These are phyloP conservation scores for Mortierella alpina DNA, from an alignment of 192 early-diverging fungal species.

Conservation along the genomic window DNA sequence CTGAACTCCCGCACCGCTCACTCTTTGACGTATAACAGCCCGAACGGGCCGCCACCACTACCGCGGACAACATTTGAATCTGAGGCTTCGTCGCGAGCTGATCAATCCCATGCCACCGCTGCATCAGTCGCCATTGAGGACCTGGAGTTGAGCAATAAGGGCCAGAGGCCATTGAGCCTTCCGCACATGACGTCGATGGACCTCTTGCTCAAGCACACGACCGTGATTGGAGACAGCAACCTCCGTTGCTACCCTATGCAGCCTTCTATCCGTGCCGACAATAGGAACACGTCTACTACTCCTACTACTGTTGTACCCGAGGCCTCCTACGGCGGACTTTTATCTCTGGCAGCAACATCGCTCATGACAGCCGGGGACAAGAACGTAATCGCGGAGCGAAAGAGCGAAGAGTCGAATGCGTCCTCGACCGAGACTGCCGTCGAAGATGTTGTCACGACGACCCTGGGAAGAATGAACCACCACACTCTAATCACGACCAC, in stretches of 20 bases:
- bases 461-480: not conserved
- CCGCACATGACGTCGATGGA: slow-evolving; percentile 51
- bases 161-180: slow-evolving; percentile 9
- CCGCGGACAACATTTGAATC: too few species aligned
- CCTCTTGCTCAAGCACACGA: slow-evolving; percentile 32
- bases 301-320: not conserved
- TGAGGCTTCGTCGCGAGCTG: too few species aligned
- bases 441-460: too few species aligned
- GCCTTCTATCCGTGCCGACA: not conserved
- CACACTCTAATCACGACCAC: not conserved
- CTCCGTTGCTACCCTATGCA: slow-evolving; percentile 36
- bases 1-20: too few species aligned
- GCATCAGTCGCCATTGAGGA: too few species aligned
- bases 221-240: slow-evolving; percentile 43
- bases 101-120: too few species aligned
- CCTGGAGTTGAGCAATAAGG: not conserved
- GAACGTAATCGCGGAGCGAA: not conserved
- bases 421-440: slow-evolving; percentile 23
- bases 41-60: too few species aligned
- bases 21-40: too few species aligned
- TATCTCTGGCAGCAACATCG: not conserved
- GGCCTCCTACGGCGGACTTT: not conserved
- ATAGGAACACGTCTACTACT: not conserved
- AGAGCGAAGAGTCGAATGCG: slow-evolving; percentile 17
- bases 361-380: too few species aligned